These are phyloP conservation scores for Neoascochyta sp. DNA, from an alignment of 2,329 filamentous ascomycete genomes.

Conservation along the genomic window DNA sequence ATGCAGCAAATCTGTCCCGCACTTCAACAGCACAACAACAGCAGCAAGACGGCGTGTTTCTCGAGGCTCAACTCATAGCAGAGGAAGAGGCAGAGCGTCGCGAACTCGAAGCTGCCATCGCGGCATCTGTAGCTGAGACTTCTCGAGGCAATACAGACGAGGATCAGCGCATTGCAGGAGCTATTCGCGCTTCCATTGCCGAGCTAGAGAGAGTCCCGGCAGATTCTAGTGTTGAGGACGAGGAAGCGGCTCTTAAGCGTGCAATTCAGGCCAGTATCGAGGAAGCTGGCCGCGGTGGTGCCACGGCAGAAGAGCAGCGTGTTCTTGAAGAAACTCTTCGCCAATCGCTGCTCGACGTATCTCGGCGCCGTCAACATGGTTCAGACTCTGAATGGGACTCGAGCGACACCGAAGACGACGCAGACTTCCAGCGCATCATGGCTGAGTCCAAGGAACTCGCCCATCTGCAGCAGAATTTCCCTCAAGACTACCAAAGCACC, in stretches of 20 bases:
- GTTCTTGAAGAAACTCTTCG: constrained; percentile 46
- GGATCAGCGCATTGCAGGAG: constrained; percentile 67
- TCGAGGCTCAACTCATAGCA: constrained; percentile 19
- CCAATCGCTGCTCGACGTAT: constrained; percentile 45
- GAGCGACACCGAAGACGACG: constrained; percentile 33
- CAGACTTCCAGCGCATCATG: constrained; percentile 36
- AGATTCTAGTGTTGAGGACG: constrained; percentile 37
- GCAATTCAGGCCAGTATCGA: constrained; percentile 51
- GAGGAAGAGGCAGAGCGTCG: constrained; percentile 47
- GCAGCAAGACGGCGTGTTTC: constrained; percentile 8
- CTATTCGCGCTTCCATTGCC: constrained; percentile 67
- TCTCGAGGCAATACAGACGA: constrained; percentile 66
- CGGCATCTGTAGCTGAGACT: constrained; percentile 59
- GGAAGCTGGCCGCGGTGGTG: constrained; percentile 38
- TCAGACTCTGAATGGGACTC: constrained; percentile 29
- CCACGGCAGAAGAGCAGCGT: constrained; percentile 36
- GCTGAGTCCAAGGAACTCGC: constrained; percentile 33
- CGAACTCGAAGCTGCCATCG: constrained; percentile 70
- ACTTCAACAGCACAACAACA: constrained; percentile 11
- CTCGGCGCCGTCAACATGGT: constrained; percentile 10
- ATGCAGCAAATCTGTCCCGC: constrained; percentile 24
- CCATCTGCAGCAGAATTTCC: constrained; percentile 21
- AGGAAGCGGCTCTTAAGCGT: constrained; percentile 47
- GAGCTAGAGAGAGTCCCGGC: constrained; percentile 48
- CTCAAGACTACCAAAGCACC: constrained; percentile 14